phyloP scores from a whole-genome alignment of 768 basidiomycete genomes.

The Phlebiopsis flavidoalba region DNA sequence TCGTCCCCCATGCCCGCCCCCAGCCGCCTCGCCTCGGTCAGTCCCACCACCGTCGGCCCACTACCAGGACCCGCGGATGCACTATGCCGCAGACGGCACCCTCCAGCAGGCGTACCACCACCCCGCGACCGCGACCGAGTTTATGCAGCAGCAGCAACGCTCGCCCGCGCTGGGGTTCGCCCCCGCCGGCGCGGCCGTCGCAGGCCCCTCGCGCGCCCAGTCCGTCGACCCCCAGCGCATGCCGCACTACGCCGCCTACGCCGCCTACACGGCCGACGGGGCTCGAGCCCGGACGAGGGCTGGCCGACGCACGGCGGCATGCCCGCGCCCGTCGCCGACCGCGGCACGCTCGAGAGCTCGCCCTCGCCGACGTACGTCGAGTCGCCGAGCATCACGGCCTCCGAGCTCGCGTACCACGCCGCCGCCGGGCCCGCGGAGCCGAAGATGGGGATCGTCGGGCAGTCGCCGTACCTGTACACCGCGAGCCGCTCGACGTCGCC shows the following conservation, averaged over 20 bases:
- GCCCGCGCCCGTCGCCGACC: conserved; percentile 37
- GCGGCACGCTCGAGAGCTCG: conserved; percentile 37
- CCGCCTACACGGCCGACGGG: conserved; percentile 32
- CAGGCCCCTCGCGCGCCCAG: conserved; percentile 12
- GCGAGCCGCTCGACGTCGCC: conserved; percentile 72
- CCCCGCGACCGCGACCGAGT: conserved; percentile 32
- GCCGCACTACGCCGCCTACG: conserved; percentile 47
- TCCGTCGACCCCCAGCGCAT: conserved; percentile 12
- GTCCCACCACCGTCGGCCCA: conserved; percentile 24
- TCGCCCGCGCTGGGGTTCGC: conserved; percentile 42
- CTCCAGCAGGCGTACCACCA: conserved; percentile 41
- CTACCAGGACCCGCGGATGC: conserved; percentile 40
- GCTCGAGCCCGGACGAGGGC: conserved; percentile 24
- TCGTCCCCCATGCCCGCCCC: conserved; percentile 19
- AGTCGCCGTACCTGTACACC: conserved; percentile 53
- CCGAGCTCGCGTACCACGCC: conserved; percentile 45
- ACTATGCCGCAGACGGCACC: conserved; percentile 45
- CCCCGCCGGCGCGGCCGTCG: conserved; percentile 28
- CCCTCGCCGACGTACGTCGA: conserved; percentile 51
- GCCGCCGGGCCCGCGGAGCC: conserved; percentile 47
- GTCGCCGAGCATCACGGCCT: conserved; percentile 47
- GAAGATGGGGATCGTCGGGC: conserved; percentile 48
- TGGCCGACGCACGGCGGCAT: conserved; percentile 25
- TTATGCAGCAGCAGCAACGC: conserved; percentile 29
- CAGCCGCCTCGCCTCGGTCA: conserved; percentile 20